Base-by-base conservation (phyloP, 257 asterid species). In the Lithospermum erythrorhizon region DNA sequence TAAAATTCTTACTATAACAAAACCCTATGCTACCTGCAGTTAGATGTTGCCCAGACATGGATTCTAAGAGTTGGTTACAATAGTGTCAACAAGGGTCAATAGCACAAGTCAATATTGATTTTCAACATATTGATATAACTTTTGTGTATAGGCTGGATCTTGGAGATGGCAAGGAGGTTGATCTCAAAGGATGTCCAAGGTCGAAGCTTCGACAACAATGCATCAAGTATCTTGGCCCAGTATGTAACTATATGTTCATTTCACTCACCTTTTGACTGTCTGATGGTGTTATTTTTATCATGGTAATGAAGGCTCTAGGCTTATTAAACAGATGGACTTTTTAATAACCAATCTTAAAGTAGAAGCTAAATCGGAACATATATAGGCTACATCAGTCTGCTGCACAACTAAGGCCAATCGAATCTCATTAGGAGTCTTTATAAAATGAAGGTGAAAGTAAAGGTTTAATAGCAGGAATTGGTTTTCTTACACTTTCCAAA, bases 191-290 rank as follows among this genome's bases (percentile, higher is more conserved):
- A 75, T 87, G 91, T 69, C 89, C 96, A 5, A 78, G 93, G 68
- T 76, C 89, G 29, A 82, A 79, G 87, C 96, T 90, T 64, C 95
- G 94, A 60, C 69, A 82, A 27, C 98, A 90, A 53, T 81, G 94
- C 73, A 90, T 85, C 81, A 83, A 80, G 72, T 90, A 90, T 75
- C 95, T 90, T 69, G 98, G 98, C 59, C 98, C 95, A 0, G 98
- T 90, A 83, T 6, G 95, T 82, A 65, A 35, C 58, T 57, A 67
- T 59, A 29, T 49, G 48, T 63, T 9, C n/a, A 49, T 15, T 41
- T 41, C 4, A 11, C 49, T 41, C 18, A 41, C 18, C 13, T 41
- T 41, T 2, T 14, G 54, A 24, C 22, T 15, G 55, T 21, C 59
- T 16, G 13, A 14, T 18, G 11, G 2, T 41, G 14, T 35, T 9